phyloP scores from a whole-genome alignment of 1,284 basidiomycete genomes.

The Gymnopus androsaceus region DNA sequence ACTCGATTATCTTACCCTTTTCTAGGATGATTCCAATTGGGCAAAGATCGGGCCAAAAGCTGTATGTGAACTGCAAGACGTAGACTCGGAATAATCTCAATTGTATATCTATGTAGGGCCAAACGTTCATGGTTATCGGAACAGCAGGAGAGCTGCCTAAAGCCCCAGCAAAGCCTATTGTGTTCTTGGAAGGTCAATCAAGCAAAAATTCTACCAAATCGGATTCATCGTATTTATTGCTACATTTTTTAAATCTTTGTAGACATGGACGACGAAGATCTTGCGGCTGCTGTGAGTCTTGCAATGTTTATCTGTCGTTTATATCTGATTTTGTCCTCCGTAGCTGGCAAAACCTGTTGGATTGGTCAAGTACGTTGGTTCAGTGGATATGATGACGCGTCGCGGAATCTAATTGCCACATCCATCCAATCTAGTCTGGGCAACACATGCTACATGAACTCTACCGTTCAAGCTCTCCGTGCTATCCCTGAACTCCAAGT shows the following conservation, averaged over 20 bases:
- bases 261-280: conserved; percentile 85
- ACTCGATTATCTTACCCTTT: conserved; percentile 5
- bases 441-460: conserved; percentile 96
- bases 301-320: too few species aligned
- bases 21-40: conserved; percentile 84
- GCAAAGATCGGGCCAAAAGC: conserved; percentile 80
- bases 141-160: conserved; percentile 90
- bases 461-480: conserved; percentile 89
- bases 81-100: background rate
- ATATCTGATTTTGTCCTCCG: too few species aligned
- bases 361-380: conserved; percentile 51
- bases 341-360: conserved; percentile 72
- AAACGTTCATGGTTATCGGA: conserved; percentile 88
- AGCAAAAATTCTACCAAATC: background rate
- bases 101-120: conserved; percentile 48
- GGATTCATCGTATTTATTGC: background rate
- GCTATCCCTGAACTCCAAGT: conserved; percentile 86
- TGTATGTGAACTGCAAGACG: conserved; percentile 38
- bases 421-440: conserved; percentile 56
- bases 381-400: conserved; percentile 23
- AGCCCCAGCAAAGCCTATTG: conserved; percentile 75
- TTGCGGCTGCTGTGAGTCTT: too few species aligned
- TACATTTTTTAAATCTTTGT: conserved; percentile 12
- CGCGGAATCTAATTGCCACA: background rate
- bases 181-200: conserved; percentile 76